Percentiles rank a stretch among this genome's conserved stretches.
These are phyloP conservation scores for Aspergillus egyptiacus DNA, from an alignment of 495 filamentous ascomycete species.

Conservation along the genomic window DNA sequence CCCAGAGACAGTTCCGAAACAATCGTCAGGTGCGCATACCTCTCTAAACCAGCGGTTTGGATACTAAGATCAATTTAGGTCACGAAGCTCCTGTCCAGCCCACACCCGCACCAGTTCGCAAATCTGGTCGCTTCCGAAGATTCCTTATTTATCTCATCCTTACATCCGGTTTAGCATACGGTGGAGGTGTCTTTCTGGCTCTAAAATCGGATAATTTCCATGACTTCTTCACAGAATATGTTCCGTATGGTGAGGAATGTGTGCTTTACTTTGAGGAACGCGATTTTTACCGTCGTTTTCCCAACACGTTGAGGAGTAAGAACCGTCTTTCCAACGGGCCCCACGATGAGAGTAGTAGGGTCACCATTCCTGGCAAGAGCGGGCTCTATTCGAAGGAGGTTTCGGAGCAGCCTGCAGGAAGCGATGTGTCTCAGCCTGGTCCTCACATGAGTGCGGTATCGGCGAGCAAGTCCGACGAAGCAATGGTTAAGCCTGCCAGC, in stretches of 20 bases:
- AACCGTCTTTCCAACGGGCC: slow-evolving; percentile 39
- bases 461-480: slow-evolving; percentile 21
- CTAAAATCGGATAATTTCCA: slow-evolving; percentile 95
- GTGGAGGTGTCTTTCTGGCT: slow-evolving; percentile 83
- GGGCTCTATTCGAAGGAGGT: slow-evolving; percentile 79
- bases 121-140: slow-evolving; percentile 68
- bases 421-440: slow-evolving; percentile 41
- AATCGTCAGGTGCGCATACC: slow-evolving; percentile 44
- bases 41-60: slow-evolving; percentile 24
- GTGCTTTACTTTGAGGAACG: slow-evolving; percentile 97
- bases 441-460: slow-evolving; percentile 43
- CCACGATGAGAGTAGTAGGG: slow-evolving; percentile 58
- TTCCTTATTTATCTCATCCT: slow-evolving; percentile 68
- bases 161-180: slow-evolving; percentile 70
- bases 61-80: slow-evolving; percentile 19
- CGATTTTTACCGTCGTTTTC: slow-evolving; percentile 88
- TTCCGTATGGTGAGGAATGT: slow-evolving; percentile 89
- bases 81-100: slow-evolving; percentile 24
- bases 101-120: slow-evolving; percentile 51
- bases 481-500: slow-evolving; percentile 14
- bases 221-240: slow-evolving; percentile 97
- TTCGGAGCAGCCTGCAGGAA: slow-evolving; percentile 45
- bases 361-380: slow-evolving; percentile 79
- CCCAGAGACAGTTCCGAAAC: slow-evolving; percentile 56
- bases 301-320: slow-evolving; percentile 54